Evolutionary conservation across 345 rosid species (phyloP), one percentile per base, ranked within the genome.

Genomic region (Euphorbia peplus): DNA sequence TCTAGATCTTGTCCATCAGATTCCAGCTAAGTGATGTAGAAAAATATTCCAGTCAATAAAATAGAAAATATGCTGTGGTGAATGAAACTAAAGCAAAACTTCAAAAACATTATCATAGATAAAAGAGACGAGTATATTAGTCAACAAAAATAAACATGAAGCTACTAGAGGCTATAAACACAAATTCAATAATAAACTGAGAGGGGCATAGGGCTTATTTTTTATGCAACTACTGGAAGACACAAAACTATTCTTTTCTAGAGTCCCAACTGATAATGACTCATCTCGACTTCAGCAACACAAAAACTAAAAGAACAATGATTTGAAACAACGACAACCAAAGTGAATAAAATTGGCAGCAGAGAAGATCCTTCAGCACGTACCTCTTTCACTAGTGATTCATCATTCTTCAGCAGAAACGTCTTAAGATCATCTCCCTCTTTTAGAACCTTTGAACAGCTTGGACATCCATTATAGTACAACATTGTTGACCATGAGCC

Each of bases 401-500:
- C 78, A 26, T 77, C 83, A 39, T 39, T 39, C 73, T 63, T 76
- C 77, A 78, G 76, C 47, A 91, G 67, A 63, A 67, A 74, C 72
- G 76, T 78, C 77, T 65, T 72, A 53, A 95, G 79, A 62, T 86
- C 88, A 56, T 87, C 83, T 55, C 59, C 82, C 16, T 77, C 88
- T 77, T 85, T 83, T 26, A 90, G 68, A 78, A 80, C 76, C 83
- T 78, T 89, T 74, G 90, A 87, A 79, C 90, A 89, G 48, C 78
- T 77, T 60, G 88, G 91, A 74, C 95, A 91, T 69, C 92, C 96
- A 74, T 85, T 87, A 68, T 73, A 74, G 71, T 81, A 80, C 67
- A 87, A 72, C 82, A 83, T 72, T 13, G 83, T 82, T 61, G 79
- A 79, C 99, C 97, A 91, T 8, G 92, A 82, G 70, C 67, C 77